Evolutionary conservation across 176 grass and related monocot genomes (phyloP), one percentile per base, ranked within the genome.

Genomic region (Bromus sterilis): DNA sequence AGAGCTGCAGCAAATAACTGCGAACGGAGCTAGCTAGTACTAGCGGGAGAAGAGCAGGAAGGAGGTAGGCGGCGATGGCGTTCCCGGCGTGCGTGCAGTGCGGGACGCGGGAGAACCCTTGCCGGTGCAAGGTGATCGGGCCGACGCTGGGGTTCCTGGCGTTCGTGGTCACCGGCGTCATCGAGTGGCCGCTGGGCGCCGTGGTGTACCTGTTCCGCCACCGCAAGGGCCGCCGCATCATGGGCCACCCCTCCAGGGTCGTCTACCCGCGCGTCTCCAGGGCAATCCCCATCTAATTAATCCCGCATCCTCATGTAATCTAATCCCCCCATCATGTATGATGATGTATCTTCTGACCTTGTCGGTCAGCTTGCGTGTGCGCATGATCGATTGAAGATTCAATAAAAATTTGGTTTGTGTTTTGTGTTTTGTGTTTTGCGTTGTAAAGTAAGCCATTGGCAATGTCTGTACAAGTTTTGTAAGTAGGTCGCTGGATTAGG

Each of bases 181-280:
- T 94, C 42, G 92, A 91, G 75, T 98, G 95, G 95, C 95, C 92
- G 30, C 88, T 93, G 15, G 92, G 92, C 3, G 90, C 95, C 20
- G 81, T 88, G 5, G 90, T 98, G 13, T 98, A 94, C 89, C 48
- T 98, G 24, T 98, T 94, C 82, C 90, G 89, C 71, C 92, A 94
- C 84, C 66, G 70, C 63, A 98, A 93, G 86, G 95, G 95, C n/a
- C 95, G 92, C 41, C 92, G 95, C 83, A 98, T 98, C 88, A 98
- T 98, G 95, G 84, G 64, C 4, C 95, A 98, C 76, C 95, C 95
- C 2, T 84, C 83, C 14, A 60, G 51, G 23, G 95, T 98, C 79
- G 92, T 98, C 84, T 98, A 98, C 80, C 95, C 90, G 48, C 77
- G 57, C 63, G 76, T 98, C 56, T 55, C 74, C 37, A 87, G 75